These are phyloP conservation scores for Alternaria sp. DNA, from an alignment of 2,329 filamentous ascomycete genomes.

Conservation along the genomic window DNA sequence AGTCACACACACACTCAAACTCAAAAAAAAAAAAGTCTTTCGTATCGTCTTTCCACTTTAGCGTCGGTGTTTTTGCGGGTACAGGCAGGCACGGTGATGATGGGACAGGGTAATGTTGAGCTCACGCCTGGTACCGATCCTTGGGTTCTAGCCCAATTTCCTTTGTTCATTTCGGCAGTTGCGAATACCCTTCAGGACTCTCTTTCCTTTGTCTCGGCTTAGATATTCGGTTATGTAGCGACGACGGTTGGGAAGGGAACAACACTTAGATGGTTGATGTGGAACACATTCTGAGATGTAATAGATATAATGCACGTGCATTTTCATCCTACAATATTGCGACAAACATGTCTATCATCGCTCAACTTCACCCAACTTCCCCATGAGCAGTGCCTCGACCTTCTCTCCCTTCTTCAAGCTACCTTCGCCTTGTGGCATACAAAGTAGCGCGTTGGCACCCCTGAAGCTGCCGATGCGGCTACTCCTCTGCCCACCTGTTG, in stretches of 20 bases:
- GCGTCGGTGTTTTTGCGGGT: constrained; percentile 7
- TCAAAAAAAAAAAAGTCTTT: neutral
- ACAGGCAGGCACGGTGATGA: neutral
- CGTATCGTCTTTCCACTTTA: constrained; percentile 1
- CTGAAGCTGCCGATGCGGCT: constrained; percentile 87
- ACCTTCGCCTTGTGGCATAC: constrained; percentile 70
- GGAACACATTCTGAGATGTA: neutral
- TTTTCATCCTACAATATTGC: neutral
- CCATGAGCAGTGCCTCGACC: constrained; percentile 82
- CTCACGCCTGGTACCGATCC: neutral
- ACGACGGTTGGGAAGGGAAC: neutral
- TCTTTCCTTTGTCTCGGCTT: neutral
- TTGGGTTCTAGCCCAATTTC: neutral
- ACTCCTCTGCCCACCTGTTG: constrained; percentile 89
- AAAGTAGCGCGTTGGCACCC: constrained; percentile 85
- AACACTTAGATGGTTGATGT: neutral
- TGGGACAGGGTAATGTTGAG: neutral
- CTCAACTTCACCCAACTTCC: constrained; percentile 14
- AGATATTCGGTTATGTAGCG: neutral
- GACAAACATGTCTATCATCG: neutral
- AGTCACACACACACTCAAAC: neutral
- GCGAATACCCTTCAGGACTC: neutral
- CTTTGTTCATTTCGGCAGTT: neutral
- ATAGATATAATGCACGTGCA: neutral
- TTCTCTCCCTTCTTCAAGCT: constrained; percentile 71